These are phyloP conservation scores for Furcasterigmium sp. DNA, from an alignment of 2,329 filamentous ascomycete species.

Conservation along the genomic window DNA sequence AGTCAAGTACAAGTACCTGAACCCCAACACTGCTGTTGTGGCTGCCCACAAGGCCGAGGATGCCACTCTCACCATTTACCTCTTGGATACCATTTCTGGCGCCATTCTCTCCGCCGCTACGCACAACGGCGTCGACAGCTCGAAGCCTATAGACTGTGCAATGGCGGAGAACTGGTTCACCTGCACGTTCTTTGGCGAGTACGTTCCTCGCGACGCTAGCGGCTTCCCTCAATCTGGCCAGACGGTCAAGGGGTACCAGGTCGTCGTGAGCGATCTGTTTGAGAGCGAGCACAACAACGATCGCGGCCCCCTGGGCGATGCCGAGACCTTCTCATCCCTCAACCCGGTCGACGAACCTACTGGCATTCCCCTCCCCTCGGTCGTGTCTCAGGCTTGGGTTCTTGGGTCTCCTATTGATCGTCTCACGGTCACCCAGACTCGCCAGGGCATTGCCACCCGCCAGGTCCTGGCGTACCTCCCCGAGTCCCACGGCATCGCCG, in stretches of 20 bases:
- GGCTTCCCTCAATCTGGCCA: slow-evolving; percentile 28
- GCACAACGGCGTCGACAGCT: slow-evolving; percentile 68
- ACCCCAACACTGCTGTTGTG: slow-evolving; percentile 77
- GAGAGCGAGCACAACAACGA: slow-evolving; percentile 81
- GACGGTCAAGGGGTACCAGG: slow-evolving; percentile 74
- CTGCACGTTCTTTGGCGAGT: slow-evolving; percentile 70
- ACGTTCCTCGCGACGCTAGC: slow-evolving; percentile 47
- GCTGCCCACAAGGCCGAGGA: slow-evolving; percentile 58
- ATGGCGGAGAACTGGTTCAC: slow-evolving; percentile 94
- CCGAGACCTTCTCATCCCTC: slow-evolving; percentile 73
- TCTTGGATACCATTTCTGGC: slow-evolving; percentile 84
- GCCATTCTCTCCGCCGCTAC: slow-evolving; percentile 67
- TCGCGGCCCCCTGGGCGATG: slow-evolving; percentile 68
- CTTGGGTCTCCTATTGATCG: slow-evolving; percentile 73
- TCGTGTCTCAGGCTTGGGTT: slow-evolving; percentile 75
- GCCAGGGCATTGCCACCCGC: slow-evolving; percentile 84
- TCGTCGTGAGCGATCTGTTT: slow-evolving; percentile 83
- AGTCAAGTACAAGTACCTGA: slow-evolving; percentile 97
- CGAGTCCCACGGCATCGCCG: slow-evolving; percentile 67
- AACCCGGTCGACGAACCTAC: slow-evolving; percentile 54
- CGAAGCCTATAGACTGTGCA: slow-evolving; percentile 68
- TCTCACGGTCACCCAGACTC: slow-evolving; percentile 80
- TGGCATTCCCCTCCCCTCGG: slow-evolving; percentile 61
- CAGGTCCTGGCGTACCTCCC: slow-evolving; percentile 77
- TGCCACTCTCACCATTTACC: slow-evolving; percentile 63